Base-by-base conservation (phyloP, 441 rosid genomes). In the Euphorbia schlechtendalii region DNA sequence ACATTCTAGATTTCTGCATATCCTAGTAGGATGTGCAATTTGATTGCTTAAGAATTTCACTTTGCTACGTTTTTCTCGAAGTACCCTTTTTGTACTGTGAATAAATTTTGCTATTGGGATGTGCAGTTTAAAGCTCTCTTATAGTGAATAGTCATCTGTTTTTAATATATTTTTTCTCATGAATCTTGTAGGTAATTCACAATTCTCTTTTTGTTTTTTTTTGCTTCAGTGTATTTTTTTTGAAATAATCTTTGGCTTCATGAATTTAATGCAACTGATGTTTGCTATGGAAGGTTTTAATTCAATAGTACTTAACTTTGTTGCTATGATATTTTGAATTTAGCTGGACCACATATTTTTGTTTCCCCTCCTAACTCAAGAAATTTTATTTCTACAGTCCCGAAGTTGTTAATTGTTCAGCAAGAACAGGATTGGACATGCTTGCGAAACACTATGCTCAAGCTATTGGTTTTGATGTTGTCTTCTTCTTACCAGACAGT, bases 371-470 rank as follows among this genome's bases (percentile, higher is more conserved):
- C 57, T 67, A 63, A 63, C 40, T 3, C 62, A 24, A n/a, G 59
- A 63, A 77, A 54, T 73, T 52, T 65, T 78, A 56, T 77, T 78
- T 67, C n/a, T 80, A 71, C 85, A 93, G 97, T 71, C 99, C 99
- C 63, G 88, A 81, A 75, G 84, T 84, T 64, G 78, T 94, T 63
- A 91, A 94, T 74, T 94, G 99, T 80, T 91, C 99, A 22, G 99
- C 99, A 71, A 83, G 96, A 78, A 94, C 99, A 30, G 96, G 99
- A 71, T 74, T 94, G 81, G 98, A 94, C 79, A 83, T 86, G 89
- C 96, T 94, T 6, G 74, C 96, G 30, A 86, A 85, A 73, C 98
- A 91, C 73, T 86, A 83, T 72, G 75, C 81, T 8, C 96, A 89
- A 74, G 88, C 96, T 53, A 72, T 80, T 69, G 92, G 94, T 49